A percentile compares a stretch with the other conserved stretches of the same genome.
These are phyloP conservation scores for Aspergillus asperescens DNA, from an alignment of 495 filamentous ascomycete genomes.

Conservation along the genomic window DNA sequence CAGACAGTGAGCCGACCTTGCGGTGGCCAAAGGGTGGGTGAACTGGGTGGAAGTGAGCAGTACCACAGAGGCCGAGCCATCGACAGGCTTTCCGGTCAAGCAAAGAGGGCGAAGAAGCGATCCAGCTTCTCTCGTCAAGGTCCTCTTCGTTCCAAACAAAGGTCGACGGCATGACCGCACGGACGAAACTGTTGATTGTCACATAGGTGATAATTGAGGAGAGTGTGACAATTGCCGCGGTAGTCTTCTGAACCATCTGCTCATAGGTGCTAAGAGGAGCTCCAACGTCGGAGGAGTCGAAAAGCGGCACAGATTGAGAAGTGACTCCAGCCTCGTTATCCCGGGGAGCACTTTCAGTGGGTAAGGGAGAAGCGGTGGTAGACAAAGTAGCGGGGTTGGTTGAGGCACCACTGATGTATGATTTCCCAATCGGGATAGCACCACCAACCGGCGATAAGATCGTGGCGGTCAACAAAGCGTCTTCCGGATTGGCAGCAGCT, in stretches of 20 bases:
- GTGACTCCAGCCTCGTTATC: constrained; percentile 7
- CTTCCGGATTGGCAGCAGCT: constrained; percentile 5
- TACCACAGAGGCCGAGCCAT: constrained; percentile 67
- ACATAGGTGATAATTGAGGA: constrained; percentile 44
- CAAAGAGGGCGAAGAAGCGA: constrained; percentile 66
- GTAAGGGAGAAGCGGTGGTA: neutral
- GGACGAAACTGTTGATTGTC: constrained; percentile 38
- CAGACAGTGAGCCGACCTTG: constrained; percentile 14
- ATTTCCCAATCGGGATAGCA: constrained; percentile 17
- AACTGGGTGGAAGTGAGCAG: constrained; percentile 47
- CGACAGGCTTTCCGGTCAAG: constrained; percentile 68
- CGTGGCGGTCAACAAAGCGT: constrained; percentile 11
- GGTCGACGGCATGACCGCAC: constrained; percentile 25
- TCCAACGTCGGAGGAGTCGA: constrained; percentile 16
- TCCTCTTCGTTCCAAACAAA: constrained; percentile 45
- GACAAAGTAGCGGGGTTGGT: constrained; percentile 1
- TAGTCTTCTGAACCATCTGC: constrained; percentile 41
- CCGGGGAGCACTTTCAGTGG: constrained; percentile 2
- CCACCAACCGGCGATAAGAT: constrained; percentile 8
- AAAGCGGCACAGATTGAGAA: neutral
- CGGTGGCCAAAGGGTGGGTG: constrained; percentile 28
- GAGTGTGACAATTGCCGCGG: constrained; percentile 36
- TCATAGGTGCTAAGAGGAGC: constrained; percentile 24
- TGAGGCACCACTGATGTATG: constrained; percentile 15
- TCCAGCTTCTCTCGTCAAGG: constrained; percentile 61